Percentiles rank a stretch among this genome's conserved stretches.
These are phyloP conservation scores for Vaccinium corymbosum DNA, from an alignment of 148 eudicot genomes.

Conservation along the genomic window DNA sequence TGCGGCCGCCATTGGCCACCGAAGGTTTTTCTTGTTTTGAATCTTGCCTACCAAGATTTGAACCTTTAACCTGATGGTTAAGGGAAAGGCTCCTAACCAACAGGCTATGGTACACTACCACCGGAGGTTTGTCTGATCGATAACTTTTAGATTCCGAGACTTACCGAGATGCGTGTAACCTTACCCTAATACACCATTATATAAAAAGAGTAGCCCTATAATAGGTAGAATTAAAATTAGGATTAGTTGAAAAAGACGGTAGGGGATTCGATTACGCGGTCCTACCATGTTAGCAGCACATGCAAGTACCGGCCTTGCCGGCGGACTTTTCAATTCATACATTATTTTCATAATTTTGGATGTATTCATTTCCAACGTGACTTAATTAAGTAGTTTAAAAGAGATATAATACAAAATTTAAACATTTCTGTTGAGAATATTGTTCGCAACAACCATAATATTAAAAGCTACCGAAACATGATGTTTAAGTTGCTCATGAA, in stretches of 20 bases:
- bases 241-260: neutral
- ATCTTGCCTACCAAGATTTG: too few relatives aligned
- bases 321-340: constrained; percentile 12
- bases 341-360: constrained; percentile 23
- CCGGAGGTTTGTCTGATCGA: too few relatives aligned
- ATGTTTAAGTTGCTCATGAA: neutral
- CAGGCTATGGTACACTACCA: too few relatives aligned
- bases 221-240: neutral
- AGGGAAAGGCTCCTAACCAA: too few relatives aligned
- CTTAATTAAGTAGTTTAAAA: too few relatives aligned
- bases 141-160: too few relatives aligned
- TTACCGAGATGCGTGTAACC: too few relatives aligned
- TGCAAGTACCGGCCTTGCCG: constrained; percentile 31
- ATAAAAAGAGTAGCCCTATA: neutral
- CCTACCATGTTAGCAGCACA: constrained; percentile 75
- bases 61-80: too few relatives aligned
- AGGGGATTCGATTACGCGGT: constrained; percentile 23
- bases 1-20: too few relatives aligned
- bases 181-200: too few relatives aligned
- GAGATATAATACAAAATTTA: neutral
- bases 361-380: constrained; percentile 2
- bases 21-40: too few relatives aligned
- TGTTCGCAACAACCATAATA: neutral
- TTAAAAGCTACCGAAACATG: neutral
- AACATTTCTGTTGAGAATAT: too few relatives aligned